A percentile compares a stretch with the other conserved stretches of the same genome.
Evolutionary conservation across 2,329 filamentous ascomycete species (phyloP).

Genomic region (Lasiodiplodia theobromae): DNA sequence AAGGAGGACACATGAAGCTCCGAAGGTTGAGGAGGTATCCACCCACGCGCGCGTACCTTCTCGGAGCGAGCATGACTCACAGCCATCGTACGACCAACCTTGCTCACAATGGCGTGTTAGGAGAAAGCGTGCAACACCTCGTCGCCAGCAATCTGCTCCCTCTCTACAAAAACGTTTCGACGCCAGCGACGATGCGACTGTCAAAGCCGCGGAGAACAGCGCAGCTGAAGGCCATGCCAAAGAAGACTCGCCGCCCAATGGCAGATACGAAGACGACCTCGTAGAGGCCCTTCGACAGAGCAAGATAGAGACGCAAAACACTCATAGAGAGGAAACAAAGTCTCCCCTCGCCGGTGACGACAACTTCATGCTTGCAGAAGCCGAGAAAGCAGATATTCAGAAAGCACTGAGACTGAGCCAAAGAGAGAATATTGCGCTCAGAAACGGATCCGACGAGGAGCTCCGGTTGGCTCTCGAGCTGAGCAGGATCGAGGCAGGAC

Average conservation of each 20-base stretch:
- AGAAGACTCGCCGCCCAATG: not conserved
- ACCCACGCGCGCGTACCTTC: not conserved
- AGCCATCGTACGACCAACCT: not conserved
- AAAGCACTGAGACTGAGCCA: not conserved
- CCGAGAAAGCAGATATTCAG: not conserved
- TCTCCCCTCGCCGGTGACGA: not conserved
- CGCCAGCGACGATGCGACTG: not conserved
- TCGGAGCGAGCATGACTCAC: slow-evolving; percentile 1
- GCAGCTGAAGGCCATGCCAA: not conserved
- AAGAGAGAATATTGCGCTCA: not conserved
- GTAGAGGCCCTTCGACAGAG: slow-evolving; percentile 4
- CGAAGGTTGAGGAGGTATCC: slow-evolving; percentile 13
- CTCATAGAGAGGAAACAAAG: not conserved
- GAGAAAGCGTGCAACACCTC: not conserved
- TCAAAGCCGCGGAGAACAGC: not conserved
- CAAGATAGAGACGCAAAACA: not conserved
- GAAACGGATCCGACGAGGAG: not conserved
- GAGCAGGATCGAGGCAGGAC: not conserved
- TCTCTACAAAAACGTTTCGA: not conserved
- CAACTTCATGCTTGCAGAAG: not conserved
- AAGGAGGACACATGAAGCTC: not conserved
- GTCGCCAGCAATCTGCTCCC: not conserved
- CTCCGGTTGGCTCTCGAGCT: slow-evolving; percentile 7
- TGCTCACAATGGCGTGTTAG: slow-evolving; percentile 2
- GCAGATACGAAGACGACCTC: slow-evolving; percentile 17